Base-by-base conservation (phyloP, 345 rosid genomes). In the Laguncularia racemosa region DNA sequence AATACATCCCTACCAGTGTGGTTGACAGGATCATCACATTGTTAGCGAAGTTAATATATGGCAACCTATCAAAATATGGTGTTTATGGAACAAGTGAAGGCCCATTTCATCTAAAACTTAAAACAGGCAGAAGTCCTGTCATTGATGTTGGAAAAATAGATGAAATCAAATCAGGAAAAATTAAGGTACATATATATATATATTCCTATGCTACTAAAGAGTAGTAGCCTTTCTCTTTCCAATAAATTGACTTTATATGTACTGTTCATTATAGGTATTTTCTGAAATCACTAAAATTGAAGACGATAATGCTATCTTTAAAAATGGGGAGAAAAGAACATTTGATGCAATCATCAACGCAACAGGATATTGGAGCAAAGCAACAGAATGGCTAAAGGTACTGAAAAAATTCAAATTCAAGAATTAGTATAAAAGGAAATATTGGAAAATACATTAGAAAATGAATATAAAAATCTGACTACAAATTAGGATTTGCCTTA, bases 1-100 rank as follows among this genome's bases (percentile, higher is more conserved):
- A 52, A 44, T 62, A 33, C 10, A 19, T 62, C 7, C 0, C 59
- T 0, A n/a, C 16, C 19, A 2, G 1, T 0, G 10, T 51, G 0
- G 44, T 53, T 1, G 56, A 68, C 18, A 0, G 6, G 2, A 0
- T 62, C 8, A 11, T 53, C 11, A 13, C 33, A 5, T 10, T 21
- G 23, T 47, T 68, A 10, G 18, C 2, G 6, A 40, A 33, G 55
- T 10, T 62, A 3, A 4, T 8, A 12, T 51, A 44, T 18, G 56
- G 59, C 2, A 7, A 68, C 52, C 9, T 68, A 13, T 45, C 67
- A 16, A 58, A 19, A 48, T 58, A 60, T 33, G 65, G 61, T 23
- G 53, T 67, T 9, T 0, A 0, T 10, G 11, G 0, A 13, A 47
- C 57, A 0, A n/a, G 12, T 14, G 21, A 50, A 33, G 71, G 71